Conservation (phyloP, 2,329 filamentous ascomycete genomes). For the Dactylella cylindrospora region DNA sequence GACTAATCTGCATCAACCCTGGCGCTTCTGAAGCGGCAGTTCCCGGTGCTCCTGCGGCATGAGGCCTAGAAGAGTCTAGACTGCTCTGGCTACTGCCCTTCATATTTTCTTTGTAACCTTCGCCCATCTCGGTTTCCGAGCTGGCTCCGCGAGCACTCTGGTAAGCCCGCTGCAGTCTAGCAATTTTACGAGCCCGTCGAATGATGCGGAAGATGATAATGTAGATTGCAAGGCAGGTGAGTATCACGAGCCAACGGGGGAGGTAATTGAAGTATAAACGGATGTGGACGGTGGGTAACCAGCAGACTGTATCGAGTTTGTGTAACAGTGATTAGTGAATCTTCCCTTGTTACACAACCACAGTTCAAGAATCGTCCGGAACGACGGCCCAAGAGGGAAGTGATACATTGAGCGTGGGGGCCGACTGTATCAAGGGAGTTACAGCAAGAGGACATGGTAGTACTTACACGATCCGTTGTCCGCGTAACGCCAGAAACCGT, state of each 20-base stretch:
- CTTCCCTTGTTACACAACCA: too few species aligned
- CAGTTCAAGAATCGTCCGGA: too few species aligned
- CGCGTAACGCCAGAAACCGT: conserved; percentile 24
- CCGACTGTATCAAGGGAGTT: too few species aligned
- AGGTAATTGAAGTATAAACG: conserved; percentile 32
- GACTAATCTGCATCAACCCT: conserved; percentile 10
- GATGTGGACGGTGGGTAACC: conserved; percentile 22
- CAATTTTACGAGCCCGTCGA: conserved; percentile 8
- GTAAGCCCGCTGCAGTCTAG: conserved; percentile 22
- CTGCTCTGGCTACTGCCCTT: conserved; percentile 2
- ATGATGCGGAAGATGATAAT: conserved; percentile 22
- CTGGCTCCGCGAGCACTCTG: conserved; percentile 3
- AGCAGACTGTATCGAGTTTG: conserved; percentile 18
- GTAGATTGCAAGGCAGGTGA: conserved; percentile 18
- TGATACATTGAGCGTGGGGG: too few species aligned
- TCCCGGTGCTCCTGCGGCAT: background rate
- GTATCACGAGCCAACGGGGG: conserved; percentile 36
- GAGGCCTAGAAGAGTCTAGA: conserved; percentile 7
- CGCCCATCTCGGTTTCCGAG: background rate
- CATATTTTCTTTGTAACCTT: background rate
- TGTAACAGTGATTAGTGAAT: background rate
- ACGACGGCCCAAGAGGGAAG: too few species aligned
- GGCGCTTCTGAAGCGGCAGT: conserved; percentile 12
- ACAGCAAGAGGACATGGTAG: too few species aligned
- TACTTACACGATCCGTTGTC: conserved; percentile 31